Base-by-base conservation (phyloP, 371 early-diverging fungal species). In the Apophysomyces variabilis region DNA sequence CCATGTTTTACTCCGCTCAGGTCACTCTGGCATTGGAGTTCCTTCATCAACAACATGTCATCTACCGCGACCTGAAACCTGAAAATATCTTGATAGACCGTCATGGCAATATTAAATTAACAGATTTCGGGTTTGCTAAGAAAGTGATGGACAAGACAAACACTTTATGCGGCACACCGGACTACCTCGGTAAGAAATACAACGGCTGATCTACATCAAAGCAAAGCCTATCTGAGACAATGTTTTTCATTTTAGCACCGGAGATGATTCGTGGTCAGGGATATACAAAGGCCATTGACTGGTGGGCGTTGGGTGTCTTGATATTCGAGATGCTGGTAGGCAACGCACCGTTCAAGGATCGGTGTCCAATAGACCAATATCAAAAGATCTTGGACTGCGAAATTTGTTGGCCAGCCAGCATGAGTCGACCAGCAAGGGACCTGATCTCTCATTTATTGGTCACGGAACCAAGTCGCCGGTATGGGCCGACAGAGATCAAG, bases 51-150 rank as follows among this genome's bases (percentile, higher is more conserved):
- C 85, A 90, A 69, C 91, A 94, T 68, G 90, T 96, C 56, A 92
- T 96, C 66, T 97, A 97, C 82, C 87, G 98, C 38, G 97, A 97
- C 84, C 81, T 97, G 64, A 95, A 96, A 72, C 97, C 98, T 5
- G 95, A 92, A 79, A 98, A 98, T 77, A 74, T 98, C 60, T 73
- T 98, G 46, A 76, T 98, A 60, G 94, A 92, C 63, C 72, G 79
- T 35, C 81, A 84, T 61, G 99, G 99, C 1, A 96, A 99, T 74
- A 93, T 99, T 71, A 97, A 97, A 82, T 92, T 99, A 67, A 96
- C 97, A 6, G 99, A 99, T 79, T 97, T 99, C 84, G 99, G 99
- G 6, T 99, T 99, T 84, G 96, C 99, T 50, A 99, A 98, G 70
- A 82, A 92, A 70, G 93, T 98, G 1, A 90, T 92, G n/a, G 95